These are phyloP conservation scores for Stephania cephalantha DNA, from an alignment of 164 flowering plant genomes.

Conservation along the genomic window DNA sequence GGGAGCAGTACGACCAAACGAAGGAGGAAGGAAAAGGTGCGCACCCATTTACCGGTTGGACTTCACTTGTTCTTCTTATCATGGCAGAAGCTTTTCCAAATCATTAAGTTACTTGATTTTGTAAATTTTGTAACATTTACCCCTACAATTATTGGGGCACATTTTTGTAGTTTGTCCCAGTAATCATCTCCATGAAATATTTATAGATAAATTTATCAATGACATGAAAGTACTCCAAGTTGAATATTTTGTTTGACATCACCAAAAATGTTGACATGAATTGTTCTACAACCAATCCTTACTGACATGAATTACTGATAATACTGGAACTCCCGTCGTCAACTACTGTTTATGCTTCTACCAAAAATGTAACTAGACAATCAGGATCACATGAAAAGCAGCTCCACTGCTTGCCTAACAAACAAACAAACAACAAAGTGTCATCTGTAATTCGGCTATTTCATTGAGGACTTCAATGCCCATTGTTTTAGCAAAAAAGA, in stretches of 20 bases:
- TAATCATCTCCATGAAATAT: not conserved
- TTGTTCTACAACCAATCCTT: not conserved
- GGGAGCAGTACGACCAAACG: constrained; percentile 95
- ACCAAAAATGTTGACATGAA: too few species aligned
- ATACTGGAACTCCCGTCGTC: too few species aligned
- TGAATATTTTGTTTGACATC: too few species aligned
- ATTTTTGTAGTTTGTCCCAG: not conserved
- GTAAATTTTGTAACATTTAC: not conserved
- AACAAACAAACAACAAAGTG: not conserved
- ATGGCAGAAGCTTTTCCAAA: constrained; percentile 68
- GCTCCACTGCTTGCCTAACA: not conserved
- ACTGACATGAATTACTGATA: not conserved
- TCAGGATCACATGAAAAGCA: too few species aligned
- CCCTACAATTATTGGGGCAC: not conserved
- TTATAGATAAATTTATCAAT: too few species aligned
- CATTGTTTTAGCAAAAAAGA: not conserved
- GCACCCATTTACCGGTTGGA: constrained; percentile 88
- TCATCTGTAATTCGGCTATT: not conserved
- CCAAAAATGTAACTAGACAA: too few species aligned
- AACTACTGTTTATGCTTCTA: too few species aligned
- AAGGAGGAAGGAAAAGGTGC: constrained; percentile 80
- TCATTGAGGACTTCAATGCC: not conserved
- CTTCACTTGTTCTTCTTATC: constrained; percentile 71
- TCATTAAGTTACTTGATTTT: not conserved
- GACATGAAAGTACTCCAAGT: too few species aligned